These are phyloP conservation scores for Epicoccum sorghinum DNA, from an alignment of 2,329 filamentous ascomycete species.

Conservation along the genomic window DNA sequence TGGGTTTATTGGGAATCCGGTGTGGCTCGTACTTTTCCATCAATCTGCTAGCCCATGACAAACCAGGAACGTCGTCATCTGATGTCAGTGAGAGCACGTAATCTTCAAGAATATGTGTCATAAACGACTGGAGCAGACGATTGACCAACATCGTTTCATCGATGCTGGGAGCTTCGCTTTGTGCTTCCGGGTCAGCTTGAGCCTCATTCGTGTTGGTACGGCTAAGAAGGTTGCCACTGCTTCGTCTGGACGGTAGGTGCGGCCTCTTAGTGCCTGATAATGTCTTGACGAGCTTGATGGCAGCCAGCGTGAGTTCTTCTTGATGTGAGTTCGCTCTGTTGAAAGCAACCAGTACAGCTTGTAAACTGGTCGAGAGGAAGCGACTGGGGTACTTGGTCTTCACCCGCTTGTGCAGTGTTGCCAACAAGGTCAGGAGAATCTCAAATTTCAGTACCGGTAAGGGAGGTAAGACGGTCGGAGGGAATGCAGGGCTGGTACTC, in stretches of 20 bases:
- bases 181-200: slow-evolving; percentile 63
- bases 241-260: slow-evolving; percentile 63
- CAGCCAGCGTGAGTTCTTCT: slow-evolving; percentile 71
- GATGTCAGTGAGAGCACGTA: slow-evolving; percentile 65
- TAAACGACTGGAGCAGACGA: slow-evolving; percentile 73
- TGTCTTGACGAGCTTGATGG: slow-evolving; percentile 73
- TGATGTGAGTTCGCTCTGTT: slow-evolving; percentile 59
- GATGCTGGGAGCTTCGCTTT: slow-evolving; percentile 51
- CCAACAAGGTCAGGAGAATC: slow-evolving; percentile 72
- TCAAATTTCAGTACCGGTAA: slow-evolving; percentile 65
- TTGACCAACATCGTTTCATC: slow-evolving; percentile 67
- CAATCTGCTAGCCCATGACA: slow-evolving; percentile 62
- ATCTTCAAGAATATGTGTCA: slow-evolving; percentile 77
- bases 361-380: slow-evolving; percentile 78
- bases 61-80: slow-evolving; percentile 54
- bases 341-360: slow-evolving; percentile 73
- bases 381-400: slow-evolving; percentile 79
- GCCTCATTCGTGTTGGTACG: slow-evolving; percentile 43
- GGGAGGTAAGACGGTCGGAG: slow-evolving; percentile 39
- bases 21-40: slow-evolving; percentile 72
- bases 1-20: slow-evolving; percentile 61
- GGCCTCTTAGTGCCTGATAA: slow-evolving; percentile 72
- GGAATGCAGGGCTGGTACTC: slow-evolving; percentile 37
- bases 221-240: slow-evolving; percentile 54
- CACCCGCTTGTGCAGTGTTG: slow-evolving; percentile 74